Base-by-base conservation (phyloP, 2,329 filamentous ascomycete species). In the Leptographium radiaticola region DNA sequence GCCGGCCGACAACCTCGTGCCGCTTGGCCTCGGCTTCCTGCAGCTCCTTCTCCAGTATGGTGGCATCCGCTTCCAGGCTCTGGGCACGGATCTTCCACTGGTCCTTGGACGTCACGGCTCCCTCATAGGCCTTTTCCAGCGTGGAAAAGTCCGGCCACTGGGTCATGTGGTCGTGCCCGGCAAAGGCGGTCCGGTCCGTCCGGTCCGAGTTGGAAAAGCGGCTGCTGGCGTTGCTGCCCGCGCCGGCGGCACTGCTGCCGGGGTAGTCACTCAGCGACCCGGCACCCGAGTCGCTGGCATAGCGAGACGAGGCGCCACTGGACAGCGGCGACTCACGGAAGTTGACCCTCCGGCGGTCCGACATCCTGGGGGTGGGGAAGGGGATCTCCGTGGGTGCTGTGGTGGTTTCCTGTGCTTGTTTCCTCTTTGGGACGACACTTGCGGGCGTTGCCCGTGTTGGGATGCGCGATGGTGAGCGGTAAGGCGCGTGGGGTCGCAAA, bases 211-310 rank as follows among this genome's bases (percentile, higher is more conserved):
- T 42, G 53, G 47, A 50, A 9, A 43, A 38, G 18, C 49, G 49
- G 40, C 50, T 53, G 40, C 45, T 49, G 4, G 20, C 16, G 34
- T 40, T 49, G 54, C 46, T 52, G 46, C 50, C 44, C 1, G 13
- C 40, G 18, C 42, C 53, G 31, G 20, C 33, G 10, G 49, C 49
- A 33, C 43, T 43, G 49, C 49, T 52, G 57, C 61, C 63, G 52
- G 63, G 63, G 49, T 62, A 61, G 56, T 64, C 64, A 58, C 62
- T 67, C 54, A 64, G 62, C 54, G 65, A 66, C 58, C 63, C 65
- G 50, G 63, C 59, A 40, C 64, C 66, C 12, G 64, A 67, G 55
- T 67, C 65, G 59, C 62, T 65, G 46, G 62, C 60, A 39, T 63
- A 62, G 48, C 63, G 59, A 49, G 64, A 63, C 57, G 60, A 59